Conservation (phyloP, 2,329 filamentous ascomycete species). For the Aspergillus fructus region DNA sequence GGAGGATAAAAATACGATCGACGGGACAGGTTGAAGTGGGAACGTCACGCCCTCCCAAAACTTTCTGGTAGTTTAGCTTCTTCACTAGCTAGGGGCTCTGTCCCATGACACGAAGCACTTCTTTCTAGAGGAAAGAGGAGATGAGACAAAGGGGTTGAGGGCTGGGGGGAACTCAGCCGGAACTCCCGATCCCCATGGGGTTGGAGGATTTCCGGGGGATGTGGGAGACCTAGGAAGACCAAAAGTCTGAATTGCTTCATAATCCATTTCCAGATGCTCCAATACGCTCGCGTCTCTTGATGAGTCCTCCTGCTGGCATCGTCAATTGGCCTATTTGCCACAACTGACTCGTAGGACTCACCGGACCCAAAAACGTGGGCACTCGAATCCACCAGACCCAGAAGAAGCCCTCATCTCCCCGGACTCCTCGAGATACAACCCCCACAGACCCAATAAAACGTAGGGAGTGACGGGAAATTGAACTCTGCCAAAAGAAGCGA, state of each 20-base stretch:
- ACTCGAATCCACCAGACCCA: neutral
- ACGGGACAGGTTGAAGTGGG: neutral
- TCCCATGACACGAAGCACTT: neutral
- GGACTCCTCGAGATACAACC: neutral
- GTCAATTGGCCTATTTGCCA: neutral
- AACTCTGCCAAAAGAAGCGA: constrained; percentile 1
- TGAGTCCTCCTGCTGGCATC: neutral
- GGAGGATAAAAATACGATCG: constrained; percentile 7
- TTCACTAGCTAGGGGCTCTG: neutral
- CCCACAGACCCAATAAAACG: neutral
- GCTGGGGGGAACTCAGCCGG: constrained; percentile 1
- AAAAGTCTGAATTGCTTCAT: neutral
- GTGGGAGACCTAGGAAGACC: neutral
- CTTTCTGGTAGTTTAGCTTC: neutral
- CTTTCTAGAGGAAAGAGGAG: neutral
- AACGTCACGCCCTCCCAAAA: neutral
- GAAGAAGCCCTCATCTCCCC: constrained; percentile 4
- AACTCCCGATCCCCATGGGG: constrained; percentile 7
- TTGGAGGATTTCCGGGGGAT: constrained; percentile 6
- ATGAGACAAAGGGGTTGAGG: neutral
- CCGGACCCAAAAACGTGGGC: neutral
- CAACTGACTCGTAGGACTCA: constrained; percentile 2
- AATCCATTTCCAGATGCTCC: neutral
- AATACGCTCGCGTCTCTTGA: neutral
- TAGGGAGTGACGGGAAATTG: neutral